These are phyloP conservation scores for Silene coronaria DNA, from an alignment of 179 eudicot genomes.

Conservation along the genomic window DNA sequence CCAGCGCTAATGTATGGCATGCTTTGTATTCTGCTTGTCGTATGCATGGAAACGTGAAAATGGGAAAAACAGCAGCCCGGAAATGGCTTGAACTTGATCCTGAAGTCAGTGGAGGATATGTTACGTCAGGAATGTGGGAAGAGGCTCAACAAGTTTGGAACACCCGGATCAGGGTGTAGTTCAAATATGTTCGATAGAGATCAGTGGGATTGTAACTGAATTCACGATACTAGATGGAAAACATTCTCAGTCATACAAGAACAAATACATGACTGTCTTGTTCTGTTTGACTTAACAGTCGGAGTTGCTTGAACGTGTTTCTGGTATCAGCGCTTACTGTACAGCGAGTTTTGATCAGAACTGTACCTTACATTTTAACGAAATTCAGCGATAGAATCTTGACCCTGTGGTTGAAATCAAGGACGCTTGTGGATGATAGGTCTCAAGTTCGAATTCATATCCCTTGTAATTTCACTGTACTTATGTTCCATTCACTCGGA, in stretches of 20 bases:
- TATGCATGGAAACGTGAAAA: constrained; percentile 50
- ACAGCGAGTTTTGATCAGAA: too few relatives aligned
- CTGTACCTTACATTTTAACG: too few relatives aligned
- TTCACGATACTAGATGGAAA: constrained; percentile 68
- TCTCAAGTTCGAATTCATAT: too few relatives aligned
- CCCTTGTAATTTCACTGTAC: too few relatives aligned
- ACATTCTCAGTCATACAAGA: constrained; percentile 55
- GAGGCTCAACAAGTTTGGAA: constrained; percentile 60
- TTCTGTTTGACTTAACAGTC: too few relatives aligned
- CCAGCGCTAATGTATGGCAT: constrained; percentile 78
- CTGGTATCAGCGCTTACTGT: too few relatives aligned
- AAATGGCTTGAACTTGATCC: constrained; percentile 78
- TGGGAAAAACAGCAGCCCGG: constrained; percentile 79
- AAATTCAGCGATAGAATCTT: too few relatives aligned
- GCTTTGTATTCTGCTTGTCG: constrained; percentile 74
- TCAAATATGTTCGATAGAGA: constrained; percentile 73
- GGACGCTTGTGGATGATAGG: too few relatives aligned
- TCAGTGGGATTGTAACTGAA: constrained; percentile 56
- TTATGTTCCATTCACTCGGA: too few relatives aligned
- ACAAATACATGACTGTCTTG: constrained; percentile 45
- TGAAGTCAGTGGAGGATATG: constrained; percentile 70
- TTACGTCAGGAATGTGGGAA: constrained; percentile 65
- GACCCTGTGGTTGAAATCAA: too few relatives aligned
- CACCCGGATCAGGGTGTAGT: constrained; percentile 88
- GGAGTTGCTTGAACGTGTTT: too few relatives aligned